Evolutionary conservation across 306 rosid species (phyloP).

Genomic region (Medicago truncatula): DNA sequence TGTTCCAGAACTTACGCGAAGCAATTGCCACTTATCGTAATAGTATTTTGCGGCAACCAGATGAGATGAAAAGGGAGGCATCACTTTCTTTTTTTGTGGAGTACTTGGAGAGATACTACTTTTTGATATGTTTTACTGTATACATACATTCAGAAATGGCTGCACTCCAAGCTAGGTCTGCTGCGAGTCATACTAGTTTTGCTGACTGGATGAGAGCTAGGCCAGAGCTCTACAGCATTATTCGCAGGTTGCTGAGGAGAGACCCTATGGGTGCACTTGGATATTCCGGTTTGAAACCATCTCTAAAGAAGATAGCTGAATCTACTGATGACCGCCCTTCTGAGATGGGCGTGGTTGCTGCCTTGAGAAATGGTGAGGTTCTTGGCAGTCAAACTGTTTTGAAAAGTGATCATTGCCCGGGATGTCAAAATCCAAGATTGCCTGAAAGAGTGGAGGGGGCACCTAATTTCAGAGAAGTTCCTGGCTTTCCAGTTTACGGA

Average conservation of each 20-base stretch:
- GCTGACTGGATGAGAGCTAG: slow-evolving; percentile 94
- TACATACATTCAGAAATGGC: slow-evolving; percentile 80
- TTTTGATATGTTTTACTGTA: slow-evolving; percentile 93
- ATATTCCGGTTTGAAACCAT: slow-evolving; percentile 72
- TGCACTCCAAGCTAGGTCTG: slow-evolving; percentile 57
- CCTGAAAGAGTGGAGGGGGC: slow-evolving; percentile 91
- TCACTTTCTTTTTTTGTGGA: slow-evolving; percentile 83
- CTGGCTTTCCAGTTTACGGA: slow-evolving; percentile 94
- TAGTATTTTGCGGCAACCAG: slow-evolving; percentile 85
- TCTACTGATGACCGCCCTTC: slow-evolving; percentile 79
- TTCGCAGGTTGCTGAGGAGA: slow-evolving; percentile 92
- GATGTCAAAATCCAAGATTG: slow-evolving; percentile 73
- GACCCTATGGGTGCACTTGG: slow-evolving; percentile 98
- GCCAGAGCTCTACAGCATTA: slow-evolving; percentile 89
- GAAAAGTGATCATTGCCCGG: slow-evolving; percentile 93
- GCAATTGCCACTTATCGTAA: slow-evolving; percentile 90
- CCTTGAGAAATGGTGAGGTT: slow-evolving; percentile 86
- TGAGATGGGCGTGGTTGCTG: slow-evolving; percentile 92
- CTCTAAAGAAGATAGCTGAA: slow-evolving; percentile 75
- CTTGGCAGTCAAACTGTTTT: slow-evolving; percentile 91
- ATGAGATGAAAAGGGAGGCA: slow-evolving; percentile 96
- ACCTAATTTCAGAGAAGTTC: slow-evolving; percentile 92
- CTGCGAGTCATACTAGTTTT: slow-evolving; percentile 53
- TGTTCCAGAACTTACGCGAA: slow-evolving; percentile 81
- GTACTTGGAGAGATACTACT: slow-evolving; percentile 97